Base-by-base conservation (phyloP, 1,284 basidiomycete genomes). In the Wolfiporia cocos region DNA sequence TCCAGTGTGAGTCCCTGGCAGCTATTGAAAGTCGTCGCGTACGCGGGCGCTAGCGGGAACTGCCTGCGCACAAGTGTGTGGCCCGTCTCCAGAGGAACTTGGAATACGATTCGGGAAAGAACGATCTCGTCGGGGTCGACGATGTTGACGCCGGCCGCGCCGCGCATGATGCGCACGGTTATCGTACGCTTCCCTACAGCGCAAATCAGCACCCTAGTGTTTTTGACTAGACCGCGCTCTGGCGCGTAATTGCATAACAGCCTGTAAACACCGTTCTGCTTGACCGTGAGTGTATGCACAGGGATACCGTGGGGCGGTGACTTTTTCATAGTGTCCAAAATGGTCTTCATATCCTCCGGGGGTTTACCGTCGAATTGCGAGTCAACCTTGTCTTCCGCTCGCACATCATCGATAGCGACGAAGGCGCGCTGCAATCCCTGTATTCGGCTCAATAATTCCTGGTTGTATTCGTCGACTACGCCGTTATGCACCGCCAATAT, bases 11-110 rank as follows among this genome's bases (percentile, higher is more conserved):
- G 52, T 4, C 67, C 68, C 49, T 69, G 68, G 49, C 67, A 70
- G 46, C 66, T 66, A 44, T 69, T 67, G 52, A 70, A 69, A 17
- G 67, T 70, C 2, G 65, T 67, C 14, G 65, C 61, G 50, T 70
- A 70, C 12, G 67, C 69, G 1, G 59, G 61, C 9, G 60, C 58
- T 7, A 70, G 53, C 3, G 69, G 69, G 43, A 70, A 69, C 49
- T 71, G 68, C 14, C 55, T 44, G 0, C 65, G 52, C 4, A 60
- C 40, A 2, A 69, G 48, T 0, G 62, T 68, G 43, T 67, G 59
- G 1, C 55, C 53, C 1, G 57, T 62, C 7, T 48, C 53, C 19
- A 67, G 53, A 6, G n/a, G 32, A 11, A 52, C 23, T 0, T 48
- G 54, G 54, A 68, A 68, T 1, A 52, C 47, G 15, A 69, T 69